Conservation (phyloP, 345 rosid genomes). For the Populus tremula region DNA sequence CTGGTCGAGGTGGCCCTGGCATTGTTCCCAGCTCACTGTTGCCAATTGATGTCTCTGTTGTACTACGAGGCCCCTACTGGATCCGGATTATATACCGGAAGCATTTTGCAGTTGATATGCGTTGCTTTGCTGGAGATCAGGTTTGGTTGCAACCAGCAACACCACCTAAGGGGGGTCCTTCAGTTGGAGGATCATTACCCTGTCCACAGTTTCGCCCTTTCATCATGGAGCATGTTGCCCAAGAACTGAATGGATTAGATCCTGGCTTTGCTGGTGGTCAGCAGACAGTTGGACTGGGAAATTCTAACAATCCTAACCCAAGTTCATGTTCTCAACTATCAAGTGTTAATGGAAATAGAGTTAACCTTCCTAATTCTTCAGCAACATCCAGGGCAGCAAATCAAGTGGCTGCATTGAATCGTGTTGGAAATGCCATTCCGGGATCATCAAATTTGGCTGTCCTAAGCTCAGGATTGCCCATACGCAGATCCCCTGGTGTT, state of each 20-base stretch:
- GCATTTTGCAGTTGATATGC: constrained; percentile 96
- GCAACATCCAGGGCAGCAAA: constrained; percentile 58
- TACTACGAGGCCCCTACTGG: constrained; percentile 98
- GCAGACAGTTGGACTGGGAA: constrained; percentile 54
- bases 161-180: constrained; percentile 88
- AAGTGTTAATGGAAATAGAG: constrained; percentile 66
- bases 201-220: constrained; percentile 99
- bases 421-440: constrained; percentile 59
- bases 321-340: constrained; percentile 48
- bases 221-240: constrained; percentile 99
- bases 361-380: constrained; percentile 54
- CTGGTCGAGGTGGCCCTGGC: constrained; percentile 93
- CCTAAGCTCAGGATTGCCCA: constrained; percentile 60
- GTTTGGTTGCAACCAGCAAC: constrained; percentile 99
- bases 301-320: constrained; percentile 40
- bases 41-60: constrained; percentile 99
- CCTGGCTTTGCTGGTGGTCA: constrained; percentile 67
- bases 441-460: constrained; percentile 61
- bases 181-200: constrained; percentile 93
- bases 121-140: constrained; percentile 99
- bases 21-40: constrained; percentile 94
- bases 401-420: constrained; percentile 63
- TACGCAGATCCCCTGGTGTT: constrained; percentile 76
- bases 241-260: constrained; percentile 88
- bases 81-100: constrained; percentile 92